phyloP scores from a whole-genome alignment of 352 stramenopile genomes.

The Phytophthora capsici region DNA sequence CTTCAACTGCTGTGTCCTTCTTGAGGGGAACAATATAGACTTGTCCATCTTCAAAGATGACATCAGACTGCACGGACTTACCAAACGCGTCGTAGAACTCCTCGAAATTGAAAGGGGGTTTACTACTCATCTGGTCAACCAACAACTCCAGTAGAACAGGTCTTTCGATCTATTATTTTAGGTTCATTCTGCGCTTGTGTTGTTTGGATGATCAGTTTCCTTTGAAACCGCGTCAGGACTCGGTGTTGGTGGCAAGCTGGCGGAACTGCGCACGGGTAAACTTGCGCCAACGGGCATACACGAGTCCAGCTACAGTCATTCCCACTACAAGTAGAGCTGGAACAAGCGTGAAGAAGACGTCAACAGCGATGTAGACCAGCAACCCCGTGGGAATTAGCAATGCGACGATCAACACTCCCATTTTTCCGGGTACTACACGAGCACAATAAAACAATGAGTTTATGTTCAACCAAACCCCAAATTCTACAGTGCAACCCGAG shows the following conservation, averaged over 20 bases:
- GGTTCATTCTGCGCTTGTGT: not conserved
- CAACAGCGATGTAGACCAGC: constrained; percentile 54
- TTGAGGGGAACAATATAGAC: constrained; percentile 44
- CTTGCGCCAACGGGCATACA: constrained; percentile 51
- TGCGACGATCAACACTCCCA: constrained; percentile 32
- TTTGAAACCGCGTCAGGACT: constrained; percentile 16
- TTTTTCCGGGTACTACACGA: constrained; percentile 40
- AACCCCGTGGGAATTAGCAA: constrained; percentile 43
- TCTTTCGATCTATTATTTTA: constrained; percentile 37
- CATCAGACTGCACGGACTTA: constrained; percentile 57
- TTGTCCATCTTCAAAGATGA: constrained; percentile 46
- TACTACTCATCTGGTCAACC: constrained; percentile 15
- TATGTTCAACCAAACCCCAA: not conserved
- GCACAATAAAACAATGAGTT: constrained; percentile 2
- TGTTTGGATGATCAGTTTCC: constrained; percentile 1
- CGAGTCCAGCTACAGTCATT: constrained; percentile 41
- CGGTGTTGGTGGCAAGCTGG: constrained; percentile 33
- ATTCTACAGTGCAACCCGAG: not conserved
- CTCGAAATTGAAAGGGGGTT: constrained; percentile 54
- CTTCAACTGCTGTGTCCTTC: not conserved
- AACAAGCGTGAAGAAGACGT: constrained; percentile 53
- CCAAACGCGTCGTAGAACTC: constrained; percentile 74
- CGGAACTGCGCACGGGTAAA: constrained; percentile 55
- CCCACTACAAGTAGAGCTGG: constrained; percentile 48
- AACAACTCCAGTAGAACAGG: not conserved